Evolutionary conservation across 208 protist species (phyloP), one percentile per base, ranked within the genome.

Genomic region (Acanthamoeba royreba): DNA sequence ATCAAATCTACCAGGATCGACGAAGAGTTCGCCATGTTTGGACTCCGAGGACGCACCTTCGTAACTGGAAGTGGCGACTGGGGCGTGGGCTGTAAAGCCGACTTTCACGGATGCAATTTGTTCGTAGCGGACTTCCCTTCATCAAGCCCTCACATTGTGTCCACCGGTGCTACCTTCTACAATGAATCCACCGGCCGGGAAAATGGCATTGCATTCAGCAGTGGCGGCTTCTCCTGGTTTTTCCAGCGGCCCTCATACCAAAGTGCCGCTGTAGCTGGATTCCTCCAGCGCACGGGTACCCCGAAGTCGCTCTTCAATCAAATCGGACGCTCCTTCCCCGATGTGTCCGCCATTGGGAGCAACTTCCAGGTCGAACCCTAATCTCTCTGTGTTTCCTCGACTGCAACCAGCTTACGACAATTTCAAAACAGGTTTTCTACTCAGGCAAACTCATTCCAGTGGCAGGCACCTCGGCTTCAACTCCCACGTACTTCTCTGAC

Each of bases 341-440:
- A 72, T 28, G n/a, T 90, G 5, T 83, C 72, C 40, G 72, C 72
- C 72, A 83, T 83, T 31, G 72, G 72, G 17, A 49, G 52, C 2
- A 85, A 95, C 33, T 90, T 83, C 63, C 31, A 93, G 1, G 61
- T 72, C n/a, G n/a, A n/a, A n/a, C n/a, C n/a, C n/a, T n/a, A n/a
- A n/a, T n/a, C n/a, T n/a, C n/a, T n/a, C n/a, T n/a, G n/a, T n/a
- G n/a, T n/a, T n/a, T n/a, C n/a, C n/a, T n/a, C n/a, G n/a, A n/a
- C n/a, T n/a, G n/a, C n/a, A n/a, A n/a, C n/a, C n/a, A n/a, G n/a
- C n/a, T n/a, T n/a, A n/a, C n/a, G n/a, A n/a, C n/a, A n/a, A n/a
- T n/a, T n/a, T n/a, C n/a, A n/a, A n/a, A n/a, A n/a, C 25, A 72
- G 61, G 61, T 72, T 1, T n/a, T 72, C 31, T 72, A 72, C 61